Evolutionary conservation across 2,329 filamentous ascomycete species (phyloP).

Genomic region (Pyrenophora graminea): DNA sequence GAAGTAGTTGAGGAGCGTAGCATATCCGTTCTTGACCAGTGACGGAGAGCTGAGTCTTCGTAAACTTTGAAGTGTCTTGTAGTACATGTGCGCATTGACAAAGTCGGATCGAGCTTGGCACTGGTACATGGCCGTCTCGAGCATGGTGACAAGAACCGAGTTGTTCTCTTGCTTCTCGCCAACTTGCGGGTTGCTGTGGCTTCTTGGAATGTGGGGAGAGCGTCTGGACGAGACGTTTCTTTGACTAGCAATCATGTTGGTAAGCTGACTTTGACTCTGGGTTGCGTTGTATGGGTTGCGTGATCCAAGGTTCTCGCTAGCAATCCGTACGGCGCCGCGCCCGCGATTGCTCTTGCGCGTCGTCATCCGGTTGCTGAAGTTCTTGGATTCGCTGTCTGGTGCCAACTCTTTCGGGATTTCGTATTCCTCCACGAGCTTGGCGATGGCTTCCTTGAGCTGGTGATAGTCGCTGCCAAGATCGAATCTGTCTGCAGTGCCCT

Average conservation of each 20-base stretch:
- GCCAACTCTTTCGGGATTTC: conserved; percentile 73
- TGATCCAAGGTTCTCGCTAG: conserved; percentile 47
- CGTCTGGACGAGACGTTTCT: conserved; percentile 41
- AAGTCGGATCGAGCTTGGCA: conserved; percentile 81
- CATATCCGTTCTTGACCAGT: conserved; percentile 69
- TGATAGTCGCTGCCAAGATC: conserved; percentile 80
- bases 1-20: conserved; percentile 74
- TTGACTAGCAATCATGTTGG: conserved; percentile 46
- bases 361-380: conserved; percentile 72
- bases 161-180: conserved; percentile 45
- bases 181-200: conserved; percentile 47
- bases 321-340: conserved; percentile 28
- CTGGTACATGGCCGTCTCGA: conserved; percentile 75
- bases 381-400: conserved; percentile 62
- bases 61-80: conserved; percentile 78
- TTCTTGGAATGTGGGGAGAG: conserved; percentile 45
- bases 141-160: conserved; percentile 69
- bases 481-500: conserved; percentile 49
- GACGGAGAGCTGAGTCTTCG: conserved; percentile 64
- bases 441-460: conserved; percentile 76
- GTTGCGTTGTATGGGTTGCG: conserved; percentile 56
- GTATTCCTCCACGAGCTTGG: conserved; percentile 80
- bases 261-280: conserved; percentile 42
- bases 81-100: conserved; percentile 81
- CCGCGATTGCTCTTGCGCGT: conserved; percentile 43